Evolutionary conservation across 306 rosid genomes (phyloP).

Genomic region (Cicer pinnatifidum): DNA sequence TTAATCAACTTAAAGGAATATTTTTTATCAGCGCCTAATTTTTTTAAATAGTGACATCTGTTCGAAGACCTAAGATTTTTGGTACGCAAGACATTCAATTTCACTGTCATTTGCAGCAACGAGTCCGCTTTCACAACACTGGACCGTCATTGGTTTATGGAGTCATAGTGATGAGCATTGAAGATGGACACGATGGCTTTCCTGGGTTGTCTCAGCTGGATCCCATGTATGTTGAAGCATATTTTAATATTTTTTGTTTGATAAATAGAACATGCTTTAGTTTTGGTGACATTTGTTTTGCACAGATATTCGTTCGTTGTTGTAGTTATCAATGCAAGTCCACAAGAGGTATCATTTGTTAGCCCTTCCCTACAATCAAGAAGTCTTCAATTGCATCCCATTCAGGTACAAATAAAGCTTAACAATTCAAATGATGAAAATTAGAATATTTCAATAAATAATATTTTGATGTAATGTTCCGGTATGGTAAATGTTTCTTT

Average conservation of each 20-base stretch:
- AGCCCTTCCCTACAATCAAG: conserved; percentile 57
- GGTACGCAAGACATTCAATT: conserved; percentile 20
- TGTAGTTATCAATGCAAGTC: conserved; percentile 78
- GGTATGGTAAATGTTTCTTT: conserved; percentile 14
- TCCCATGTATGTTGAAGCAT: conserved; percentile 67
- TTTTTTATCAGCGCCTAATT: neutral
- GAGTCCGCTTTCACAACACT: conserved; percentile 77
- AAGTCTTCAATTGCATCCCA: conserved; percentile 78
- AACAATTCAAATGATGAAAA: conserved; percentile 2
- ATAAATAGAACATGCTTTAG: conserved; percentile 21
- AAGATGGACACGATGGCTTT: conserved; percentile 77
- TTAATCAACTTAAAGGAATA: conserved; percentile 6
- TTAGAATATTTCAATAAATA: neutral
- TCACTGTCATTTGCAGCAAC: conserved; percentile 51
- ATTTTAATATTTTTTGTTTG: conserved; percentile 23
- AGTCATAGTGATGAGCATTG: conserved; percentile 87
- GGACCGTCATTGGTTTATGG: conserved; percentile 71
- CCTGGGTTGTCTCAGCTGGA: conserved; percentile 87
- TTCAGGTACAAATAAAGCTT: conserved; percentile 60
- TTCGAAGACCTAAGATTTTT: conserved; percentile 20
- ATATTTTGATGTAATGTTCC: conserved; percentile 4
- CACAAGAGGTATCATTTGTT: conserved; percentile 66
- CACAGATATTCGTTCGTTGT: conserved; percentile 77
- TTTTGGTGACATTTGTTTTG: conserved; percentile 41
- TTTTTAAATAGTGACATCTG: neutral